Evolutionary conservation across 2,329 filamentous ascomycete species (phyloP).

Genomic region (Teratosphaeria zuluensis): DNA sequence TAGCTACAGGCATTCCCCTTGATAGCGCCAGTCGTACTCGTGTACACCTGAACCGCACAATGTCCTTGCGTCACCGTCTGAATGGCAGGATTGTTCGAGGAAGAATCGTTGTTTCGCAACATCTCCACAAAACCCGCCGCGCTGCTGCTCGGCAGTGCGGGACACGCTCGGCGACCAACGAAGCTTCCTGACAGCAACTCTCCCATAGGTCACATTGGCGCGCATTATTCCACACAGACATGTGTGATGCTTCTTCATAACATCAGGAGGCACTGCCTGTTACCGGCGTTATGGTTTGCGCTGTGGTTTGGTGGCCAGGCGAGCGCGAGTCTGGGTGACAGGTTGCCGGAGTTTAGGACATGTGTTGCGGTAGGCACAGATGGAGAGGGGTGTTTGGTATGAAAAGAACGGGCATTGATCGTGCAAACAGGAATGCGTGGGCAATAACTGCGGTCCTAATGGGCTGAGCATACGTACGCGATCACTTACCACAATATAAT

Average conservation of each 20-base stretch:
- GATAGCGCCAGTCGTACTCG: too few species aligned
- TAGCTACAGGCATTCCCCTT: too few species aligned
- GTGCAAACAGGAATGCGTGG: slow-evolving; percentile 58
- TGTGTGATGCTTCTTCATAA: slow-evolving; percentile 17
- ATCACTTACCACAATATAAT: background rate
- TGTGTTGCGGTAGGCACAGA: slow-evolving; percentile 63
- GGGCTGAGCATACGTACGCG: slow-evolving; percentile 61
- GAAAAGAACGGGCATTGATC: background rate
- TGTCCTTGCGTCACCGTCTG: too few species aligned
- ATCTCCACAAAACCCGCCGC: too few species aligned
- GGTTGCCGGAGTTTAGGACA: slow-evolving; percentile 73
- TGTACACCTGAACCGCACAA: too few species aligned
- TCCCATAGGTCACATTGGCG: background rate
- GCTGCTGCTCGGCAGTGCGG: background rate
- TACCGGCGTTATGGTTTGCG: slow-evolving; percentile 8
- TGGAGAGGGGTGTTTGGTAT: background rate
- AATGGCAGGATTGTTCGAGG: too few species aligned
- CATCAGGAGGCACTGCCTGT: slow-evolving; percentile 12
- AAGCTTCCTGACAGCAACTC: background rate
- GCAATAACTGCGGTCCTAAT: slow-evolving; percentile 65
- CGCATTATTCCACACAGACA: slow-evolving; percentile 9
- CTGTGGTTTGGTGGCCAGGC: slow-evolving; percentile 16
- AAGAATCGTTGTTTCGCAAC: too few species aligned
- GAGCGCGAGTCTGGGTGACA: slow-evolving; percentile 71
- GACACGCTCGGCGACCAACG: background rate